Evolutionary conservation across 75 land plant genomes (phyloP).

Genomic region (Pinus tabuliformis): DNA sequence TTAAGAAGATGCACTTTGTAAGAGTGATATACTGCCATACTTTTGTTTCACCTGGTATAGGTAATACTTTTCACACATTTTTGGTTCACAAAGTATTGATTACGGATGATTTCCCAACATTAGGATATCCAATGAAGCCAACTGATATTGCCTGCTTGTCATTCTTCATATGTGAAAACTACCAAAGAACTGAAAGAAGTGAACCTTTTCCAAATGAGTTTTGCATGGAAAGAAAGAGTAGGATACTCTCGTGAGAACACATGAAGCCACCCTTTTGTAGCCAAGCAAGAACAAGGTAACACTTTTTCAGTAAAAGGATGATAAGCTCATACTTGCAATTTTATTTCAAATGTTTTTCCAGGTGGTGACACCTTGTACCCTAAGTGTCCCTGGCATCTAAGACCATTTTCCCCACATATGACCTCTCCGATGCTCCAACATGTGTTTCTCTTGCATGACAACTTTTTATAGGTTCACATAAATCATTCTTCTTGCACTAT

Average conservation of each 20-base stretch:
- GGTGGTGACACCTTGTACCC: slow-evolving; percentile 89
- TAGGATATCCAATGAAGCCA: slow-evolving; percentile 90
- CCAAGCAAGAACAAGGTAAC: slow-evolving; percentile 96
- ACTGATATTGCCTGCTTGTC: slow-evolving; percentile 99
- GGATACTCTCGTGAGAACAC: slow-evolving; percentile 89
- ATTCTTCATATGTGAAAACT: slow-evolving; percentile 86
- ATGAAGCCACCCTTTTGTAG: slow-evolving; percentile 95
- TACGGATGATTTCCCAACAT: slow-evolving; percentile 98
- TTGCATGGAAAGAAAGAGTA: slow-evolving; percentile 96
- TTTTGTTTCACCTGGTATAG: slow-evolving; percentile 98
- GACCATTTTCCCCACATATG: too few relatives aligned
- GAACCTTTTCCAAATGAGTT: slow-evolving; percentile 99
- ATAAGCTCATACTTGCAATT: slow-evolving; percentile 93
- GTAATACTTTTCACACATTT: slow-evolving; percentile 97
- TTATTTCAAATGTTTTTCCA: slow-evolving; percentile 89
- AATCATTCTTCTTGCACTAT: too few relatives aligned
- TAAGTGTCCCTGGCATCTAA: slow-evolving; percentile 96
- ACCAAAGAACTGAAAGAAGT: slow-evolving; percentile 89
- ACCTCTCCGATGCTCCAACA: too few relatives aligned
- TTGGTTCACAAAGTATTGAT: slow-evolving; percentile 94
- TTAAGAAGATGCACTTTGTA: slow-evolving; percentile 90
- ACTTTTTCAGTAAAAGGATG: slow-evolving; percentile 90
- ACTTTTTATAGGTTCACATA: too few relatives aligned
- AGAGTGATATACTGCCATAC: slow-evolving; percentile 99
- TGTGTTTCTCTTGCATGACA: too few relatives aligned